These are phyloP conservation scores for Fomitopsis betulina DNA, from an alignment of 1,284 basidiomycete species.

Conservation along the genomic window DNA sequence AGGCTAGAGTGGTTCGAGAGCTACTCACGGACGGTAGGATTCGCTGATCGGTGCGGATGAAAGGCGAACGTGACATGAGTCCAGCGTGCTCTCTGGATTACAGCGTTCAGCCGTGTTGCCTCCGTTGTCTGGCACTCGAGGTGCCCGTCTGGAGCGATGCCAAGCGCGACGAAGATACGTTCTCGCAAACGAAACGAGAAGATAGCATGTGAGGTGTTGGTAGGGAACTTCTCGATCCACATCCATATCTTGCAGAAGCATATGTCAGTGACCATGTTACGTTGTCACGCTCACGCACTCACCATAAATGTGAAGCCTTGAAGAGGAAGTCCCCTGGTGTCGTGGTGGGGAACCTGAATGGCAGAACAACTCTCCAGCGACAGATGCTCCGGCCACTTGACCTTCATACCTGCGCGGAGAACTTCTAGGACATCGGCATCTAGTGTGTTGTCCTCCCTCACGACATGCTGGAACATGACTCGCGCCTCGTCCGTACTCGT, in stretches of 20 bases:
- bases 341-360: conserved; percentile 40
- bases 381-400: conserved; percentile 71
- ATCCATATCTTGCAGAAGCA: conserved; percentile 54
- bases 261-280: not conserved
- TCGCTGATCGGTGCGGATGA: conserved; percentile 49
- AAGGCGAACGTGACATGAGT: conserved; percentile 64
- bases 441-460: conserved; percentile 36
- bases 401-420: conserved; percentile 61
- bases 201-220: conserved; percentile 34
- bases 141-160: conserved; percentile 49
- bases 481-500: conserved; percentile 56
- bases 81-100: conserved; percentile 55
- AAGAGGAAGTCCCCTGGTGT: conserved; percentile 44
- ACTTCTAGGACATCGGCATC: conserved; percentile 65
- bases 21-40: conserved; percentile 58
- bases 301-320: conserved; percentile 72
- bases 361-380: conserved; percentile 55
- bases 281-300: conserved; percentile 1
- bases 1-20: not conserved
- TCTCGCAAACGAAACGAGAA: conserved; percentile 40
- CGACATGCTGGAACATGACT: conserved; percentile 53
- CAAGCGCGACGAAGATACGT: conserved; percentile 38
- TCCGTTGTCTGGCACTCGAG: conserved; percentile 47
- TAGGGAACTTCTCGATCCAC: conserved; percentile 57
- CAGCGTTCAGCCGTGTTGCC: conserved; percentile 39